These are phyloP conservation scores for Cercospora sp. DNA, from an alignment of 2,329 filamentous ascomycete species.

Conservation along the genomic window DNA sequence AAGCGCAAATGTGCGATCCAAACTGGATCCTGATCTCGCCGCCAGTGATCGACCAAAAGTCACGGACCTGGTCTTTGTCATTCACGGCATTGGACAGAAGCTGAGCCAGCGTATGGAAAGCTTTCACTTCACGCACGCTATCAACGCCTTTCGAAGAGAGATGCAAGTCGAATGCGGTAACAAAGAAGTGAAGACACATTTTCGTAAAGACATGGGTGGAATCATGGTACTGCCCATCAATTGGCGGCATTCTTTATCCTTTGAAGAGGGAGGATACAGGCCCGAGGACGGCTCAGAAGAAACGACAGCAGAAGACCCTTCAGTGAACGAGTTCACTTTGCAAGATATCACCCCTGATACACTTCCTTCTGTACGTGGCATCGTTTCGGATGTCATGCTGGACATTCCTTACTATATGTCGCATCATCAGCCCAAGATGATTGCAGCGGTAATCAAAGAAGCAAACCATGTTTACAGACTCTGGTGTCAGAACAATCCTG, in stretches of 20 bases:
- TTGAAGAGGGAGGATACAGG: conserved; percentile 71
- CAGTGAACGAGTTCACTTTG: conserved; percentile 63
- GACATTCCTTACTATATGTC: conserved; percentile 98
- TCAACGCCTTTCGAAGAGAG: conserved; percentile 83
- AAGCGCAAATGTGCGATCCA: conserved; percentile 43
- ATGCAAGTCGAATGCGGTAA: conserved; percentile 81
- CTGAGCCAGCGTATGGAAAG: conserved; percentile 91
- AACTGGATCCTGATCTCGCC: conserved; percentile 60
- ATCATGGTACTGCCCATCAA: conserved; percentile 95
- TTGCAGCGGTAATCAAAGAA: conserved; percentile 80
- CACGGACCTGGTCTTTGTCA: conserved; percentile 84
- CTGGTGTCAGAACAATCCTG: conserved; percentile 92
- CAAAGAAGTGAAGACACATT: conserved; percentile 69
- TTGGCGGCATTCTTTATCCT: conserved; percentile 84
- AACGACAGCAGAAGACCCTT: conserved; percentile 9
- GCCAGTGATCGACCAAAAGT: conserved; percentile 67
- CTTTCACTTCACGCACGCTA: conserved; percentile 94
- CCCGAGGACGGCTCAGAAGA: conserved; percentile 54
- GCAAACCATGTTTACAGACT: conserved; percentile 94
- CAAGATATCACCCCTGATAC: conserved; percentile 91
- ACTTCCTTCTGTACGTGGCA: conserved; percentile 82
- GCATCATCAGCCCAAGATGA: conserved; percentile 93
- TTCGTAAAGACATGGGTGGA: conserved; percentile 76
- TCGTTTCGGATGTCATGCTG: conserved; percentile 97
- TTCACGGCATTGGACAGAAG: conserved; percentile 96